Base-by-base conservation (phyloP, 768 basidiomycete genomes). In the Termitomyces sp. region DNA sequence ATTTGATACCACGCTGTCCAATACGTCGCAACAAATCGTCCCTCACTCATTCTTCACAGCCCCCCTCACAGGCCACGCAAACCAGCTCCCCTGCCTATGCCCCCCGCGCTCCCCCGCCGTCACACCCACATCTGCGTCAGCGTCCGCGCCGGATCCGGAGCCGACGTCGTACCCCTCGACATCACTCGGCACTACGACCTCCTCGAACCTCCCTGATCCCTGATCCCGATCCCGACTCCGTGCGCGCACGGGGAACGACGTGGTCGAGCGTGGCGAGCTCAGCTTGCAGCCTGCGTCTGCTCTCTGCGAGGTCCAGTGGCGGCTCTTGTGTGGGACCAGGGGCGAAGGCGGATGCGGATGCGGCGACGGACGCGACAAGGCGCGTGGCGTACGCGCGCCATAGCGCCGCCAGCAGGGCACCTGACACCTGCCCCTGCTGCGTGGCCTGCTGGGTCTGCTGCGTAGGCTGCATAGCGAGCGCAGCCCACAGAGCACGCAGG, bases 341-440 rank as follows among this genome's bases (percentile, higher is more conserved):
- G 23, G 23, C 23, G 18, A 32, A n/a, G 7, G 46, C 6, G 32
- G 7, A 86, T 83, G 18, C 70, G 4, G 91, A 69, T 2, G 83
- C 82, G 0, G 88, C 79, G 20, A 90, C 88, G 1, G 83, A 80
- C 3, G 88, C 88, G 13, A 93, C 65, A 44, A 93, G 78, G 3
- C 79, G 69, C 0, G 92, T 91, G 1, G 90, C 92, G 61, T 91
- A 93, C 2, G 85, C 82, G n/a, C 78, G 77, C 91, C 91, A 93
- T 18, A 94, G 74, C 0, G 82, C 82, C 23, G 79, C 81, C 2
- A 77, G 0, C 3, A 5, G 14, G 1, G 85, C 82, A 62, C 85
- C 82, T 5, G 20, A n/a, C 12, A 6, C 18, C 16, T 78, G 72
- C 0, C 82, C 83, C 5, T 78, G 77, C 1, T 30, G 30, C 23